Evolutionary conservation across 257 asterid species (phyloP).

Genomic region (Nicotiana benthamiana): DNA sequence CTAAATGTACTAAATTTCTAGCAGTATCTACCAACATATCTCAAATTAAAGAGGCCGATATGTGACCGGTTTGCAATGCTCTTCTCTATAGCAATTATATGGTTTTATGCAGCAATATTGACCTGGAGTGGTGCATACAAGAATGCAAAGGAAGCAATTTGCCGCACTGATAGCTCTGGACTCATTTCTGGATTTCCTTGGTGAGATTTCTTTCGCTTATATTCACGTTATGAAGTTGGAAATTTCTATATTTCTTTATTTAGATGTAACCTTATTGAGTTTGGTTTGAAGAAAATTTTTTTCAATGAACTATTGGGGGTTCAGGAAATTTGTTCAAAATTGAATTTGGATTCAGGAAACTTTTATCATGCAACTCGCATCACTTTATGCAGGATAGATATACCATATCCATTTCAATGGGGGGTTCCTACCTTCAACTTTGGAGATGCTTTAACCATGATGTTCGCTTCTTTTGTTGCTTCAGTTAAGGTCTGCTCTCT

Average conservation of each 20-base stretch:
- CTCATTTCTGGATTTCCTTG: conserved; percentile 50
- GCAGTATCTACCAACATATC: conserved; percentile 52
- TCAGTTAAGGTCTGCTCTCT: conserved; percentile 49
- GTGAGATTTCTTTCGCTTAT: conserved; percentile 20
- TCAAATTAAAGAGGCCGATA: conserved; percentile 39
- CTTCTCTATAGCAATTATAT: conserved; percentile 44
- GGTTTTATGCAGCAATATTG: conserved; percentile 56
- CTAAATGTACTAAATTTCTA: background rate
- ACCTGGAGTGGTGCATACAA: conserved; percentile 56
- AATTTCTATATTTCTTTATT: background rate
- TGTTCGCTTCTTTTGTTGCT: conserved; percentile 60
- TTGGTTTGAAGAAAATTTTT: background rate
- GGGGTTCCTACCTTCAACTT: conserved; percentile 74
- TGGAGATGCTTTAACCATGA: conserved; percentile 41
- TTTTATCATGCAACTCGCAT: background rate
- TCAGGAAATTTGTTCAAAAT: too few relatives aligned
- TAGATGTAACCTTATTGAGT: background rate
- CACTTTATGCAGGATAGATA: conserved; percentile 38
- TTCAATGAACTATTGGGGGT: background rate
- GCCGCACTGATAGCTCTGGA: conserved; percentile 50
- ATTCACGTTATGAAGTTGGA: background rate
- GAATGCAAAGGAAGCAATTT: conserved; percentile 24
- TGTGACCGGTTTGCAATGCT: conserved; percentile 55
- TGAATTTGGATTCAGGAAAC: too few relatives aligned
- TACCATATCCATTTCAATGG: conserved; percentile 79